Evolutionary conservation across 1,139 yeast genomes (phyloP), one percentile per base, ranked within the genome.

Genomic region (Blastobotrys serpentis): DNA sequence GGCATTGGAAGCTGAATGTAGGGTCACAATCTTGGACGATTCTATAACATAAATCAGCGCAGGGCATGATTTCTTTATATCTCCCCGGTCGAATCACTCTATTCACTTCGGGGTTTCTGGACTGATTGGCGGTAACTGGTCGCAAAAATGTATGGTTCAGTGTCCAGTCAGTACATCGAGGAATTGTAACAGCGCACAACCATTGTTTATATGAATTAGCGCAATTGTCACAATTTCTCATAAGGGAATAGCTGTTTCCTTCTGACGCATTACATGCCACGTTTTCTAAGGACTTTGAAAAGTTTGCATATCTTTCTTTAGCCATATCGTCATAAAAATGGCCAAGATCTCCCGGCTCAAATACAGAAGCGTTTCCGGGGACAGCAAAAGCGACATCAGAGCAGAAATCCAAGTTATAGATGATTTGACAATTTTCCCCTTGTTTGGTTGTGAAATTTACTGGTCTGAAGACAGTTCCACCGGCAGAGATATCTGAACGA

Each of bases 111-210:
- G 69, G 70, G 58, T 78, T 87, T 51, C 98, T 73, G 6, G 87
- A 82, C 5, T 71, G 65, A n/a, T 75, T 75, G 1, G 67, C 67
- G 2, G 69, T 67, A 32, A 95, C 73, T 25, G 62, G 56, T 25
- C 66, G 65, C 61, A 81, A 79, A 13, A 78, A 81, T 0, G 75
- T 61, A 4, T 73, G 64, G 25, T 76, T 65, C 1, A 66, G 62
- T 0, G 85, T 71, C 63, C 66, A 63, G 47, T 71, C 75, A 1
- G 84, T 74, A 60, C 98, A 92, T 30, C 98, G 71, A 0, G 98
- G 98, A n/a, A 92, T 86, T 0, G 89, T 74, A 3, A 87, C 88
- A 0, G 95, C 77, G 68, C 98, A 92, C 16, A 92, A 73, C 98
- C 98, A 92, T 59, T 84, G 76, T 59, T 81, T 82, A 65, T 92